These are phyloP conservation scores for Termitomyces sp. DNA, from an alignment of 768 basidiomycete genomes.

Conservation along the genomic window DNA sequence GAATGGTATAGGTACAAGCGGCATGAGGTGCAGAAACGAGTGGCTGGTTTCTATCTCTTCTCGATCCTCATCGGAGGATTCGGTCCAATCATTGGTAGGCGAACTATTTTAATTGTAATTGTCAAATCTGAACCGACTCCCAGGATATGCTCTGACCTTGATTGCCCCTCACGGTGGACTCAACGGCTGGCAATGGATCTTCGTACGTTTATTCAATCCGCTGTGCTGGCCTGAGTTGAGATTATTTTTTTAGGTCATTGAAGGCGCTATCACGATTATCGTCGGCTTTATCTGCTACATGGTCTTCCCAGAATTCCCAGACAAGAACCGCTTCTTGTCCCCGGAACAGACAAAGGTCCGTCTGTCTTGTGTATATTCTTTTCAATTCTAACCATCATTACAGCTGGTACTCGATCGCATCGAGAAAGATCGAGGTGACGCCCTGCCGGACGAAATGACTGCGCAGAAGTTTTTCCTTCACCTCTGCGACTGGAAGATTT, in stretches of 20 bases:
- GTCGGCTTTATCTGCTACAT: slow-evolving; percentile 23
- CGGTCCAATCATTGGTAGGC: slow-evolving; percentile 24
- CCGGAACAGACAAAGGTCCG: slow-evolving; percentile 33
- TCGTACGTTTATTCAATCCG: slow-evolving; percentile 16
- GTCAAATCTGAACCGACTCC: background rate
- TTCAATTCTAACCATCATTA: slow-evolving; percentile 1
- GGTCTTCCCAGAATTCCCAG: slow-evolving; percentile 26
- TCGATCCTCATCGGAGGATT: slow-evolving; percentile 32
- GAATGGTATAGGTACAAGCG: slow-evolving; percentile 32
- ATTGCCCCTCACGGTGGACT: slow-evolving; percentile 16
- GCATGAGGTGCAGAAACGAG: slow-evolving; percentile 41
- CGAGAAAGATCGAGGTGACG: slow-evolving; percentile 37
- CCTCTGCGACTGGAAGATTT: slow-evolving; percentile 36
- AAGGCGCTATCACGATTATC: slow-evolving; percentile 25
- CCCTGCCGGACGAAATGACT: slow-evolving; percentile 34
- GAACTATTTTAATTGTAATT: no score
- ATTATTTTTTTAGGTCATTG: slow-evolving; percentile 20
- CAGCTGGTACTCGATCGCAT: slow-evolving; percentile 28
- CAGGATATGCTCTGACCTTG: slow-evolving; percentile 18
- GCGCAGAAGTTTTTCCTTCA: slow-evolving; percentile 31
- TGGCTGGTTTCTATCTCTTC: slow-evolving; percentile 32
- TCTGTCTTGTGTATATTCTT: background rate
- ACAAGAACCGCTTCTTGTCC: slow-evolving; percentile 32
- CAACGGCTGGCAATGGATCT: slow-evolving; percentile 29
- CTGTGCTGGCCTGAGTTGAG: background rate